Evolutionary conservation across 208 protist genomes (phyloP).

Genomic region (Acanthamoeba castellanii): DNA sequence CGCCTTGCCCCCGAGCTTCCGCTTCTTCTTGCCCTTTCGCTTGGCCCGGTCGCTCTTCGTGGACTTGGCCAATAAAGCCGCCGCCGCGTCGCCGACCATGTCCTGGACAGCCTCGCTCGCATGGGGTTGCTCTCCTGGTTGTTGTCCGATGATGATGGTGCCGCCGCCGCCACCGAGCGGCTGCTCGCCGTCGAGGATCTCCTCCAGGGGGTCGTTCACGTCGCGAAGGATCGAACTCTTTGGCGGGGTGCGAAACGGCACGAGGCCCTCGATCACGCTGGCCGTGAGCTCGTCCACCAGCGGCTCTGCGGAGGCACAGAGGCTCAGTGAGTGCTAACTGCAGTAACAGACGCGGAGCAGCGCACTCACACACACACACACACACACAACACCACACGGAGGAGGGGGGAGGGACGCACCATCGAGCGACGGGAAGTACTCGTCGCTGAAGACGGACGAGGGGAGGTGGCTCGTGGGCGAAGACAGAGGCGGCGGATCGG

Average conservation of each 20-base stretch:
- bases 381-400: neutral
- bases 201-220: neutral
- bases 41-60: neutral
- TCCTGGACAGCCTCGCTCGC: no score
- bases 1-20: neutral
- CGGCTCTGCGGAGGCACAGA: neutral
- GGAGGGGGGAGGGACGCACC: neutral
- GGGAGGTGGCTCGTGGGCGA: constrained; percentile 71
- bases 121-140: neutral
- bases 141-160: neutral
- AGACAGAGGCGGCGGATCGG: constrained; percentile 52
- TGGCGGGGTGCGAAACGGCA: constrained; percentile 12
- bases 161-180: neutral
- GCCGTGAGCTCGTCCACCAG: neutral
- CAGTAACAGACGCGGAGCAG: neutral
- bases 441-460: neutral
- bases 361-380: neutral
- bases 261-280: neutral
- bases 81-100: neutral
- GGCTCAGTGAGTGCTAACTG: neutral
- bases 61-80: neutral
- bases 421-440: neutral
- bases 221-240: constrained; percentile 3
- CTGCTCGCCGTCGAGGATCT: neutral
- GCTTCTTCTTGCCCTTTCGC: constrained; percentile 22